Evolutionary conservation across 768 basidiomycete genomes (phyloP).

Genomic region (Tricholoma terreum): DNA sequence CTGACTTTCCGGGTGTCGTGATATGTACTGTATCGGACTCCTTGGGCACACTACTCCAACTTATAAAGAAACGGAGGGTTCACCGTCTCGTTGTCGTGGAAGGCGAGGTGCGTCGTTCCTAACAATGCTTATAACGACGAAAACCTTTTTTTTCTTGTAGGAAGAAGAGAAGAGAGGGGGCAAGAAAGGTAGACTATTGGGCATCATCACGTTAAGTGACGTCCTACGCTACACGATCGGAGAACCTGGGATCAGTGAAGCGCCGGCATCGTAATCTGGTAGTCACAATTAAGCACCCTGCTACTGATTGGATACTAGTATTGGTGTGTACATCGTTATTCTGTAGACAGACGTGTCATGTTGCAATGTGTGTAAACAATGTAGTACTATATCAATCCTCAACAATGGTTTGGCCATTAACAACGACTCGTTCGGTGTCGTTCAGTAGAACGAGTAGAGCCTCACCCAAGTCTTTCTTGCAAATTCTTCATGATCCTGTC

Average conservation of each 20-base stretch:
- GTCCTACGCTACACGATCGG: slow-evolving; percentile 83
- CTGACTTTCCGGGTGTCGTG: slow-evolving; percentile 96
- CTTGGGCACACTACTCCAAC: slow-evolving; percentile 81
- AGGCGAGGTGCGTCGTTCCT: slow-evolving; percentile 61
- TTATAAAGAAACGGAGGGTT: slow-evolving; percentile 90
- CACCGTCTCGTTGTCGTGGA: slow-evolving; percentile 96
- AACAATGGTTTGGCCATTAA: slow-evolving; percentile 31
- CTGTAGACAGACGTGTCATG: no score
- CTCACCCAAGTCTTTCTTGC: slow-evolving; percentile 19
- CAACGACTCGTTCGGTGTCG: slow-evolving; percentile 22
- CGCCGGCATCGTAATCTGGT: slow-evolving; percentile 5
- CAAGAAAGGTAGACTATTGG: slow-evolving; percentile 78
- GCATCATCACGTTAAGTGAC: slow-evolving; percentile 87
- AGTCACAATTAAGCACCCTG: no score
- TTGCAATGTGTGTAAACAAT: no score
- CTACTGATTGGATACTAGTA: neutral
- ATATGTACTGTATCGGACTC: slow-evolving; percentile 93
- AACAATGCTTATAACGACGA: neutral
- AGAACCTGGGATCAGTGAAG: slow-evolving; percentile 51
- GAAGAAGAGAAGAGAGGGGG: slow-evolving; percentile 80
- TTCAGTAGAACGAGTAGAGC: slow-evolving; percentile 23
- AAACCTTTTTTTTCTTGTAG: slow-evolving; percentile 30
- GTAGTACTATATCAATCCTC: no score
- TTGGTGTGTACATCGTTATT: no score
- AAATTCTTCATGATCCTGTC: slow-evolving; percentile 31